Evolutionary conservation across 352 stramenopile species (phyloP), one percentile per base, ranked within the genome.

Genomic region (Globisporangium ultimum): DNA sequence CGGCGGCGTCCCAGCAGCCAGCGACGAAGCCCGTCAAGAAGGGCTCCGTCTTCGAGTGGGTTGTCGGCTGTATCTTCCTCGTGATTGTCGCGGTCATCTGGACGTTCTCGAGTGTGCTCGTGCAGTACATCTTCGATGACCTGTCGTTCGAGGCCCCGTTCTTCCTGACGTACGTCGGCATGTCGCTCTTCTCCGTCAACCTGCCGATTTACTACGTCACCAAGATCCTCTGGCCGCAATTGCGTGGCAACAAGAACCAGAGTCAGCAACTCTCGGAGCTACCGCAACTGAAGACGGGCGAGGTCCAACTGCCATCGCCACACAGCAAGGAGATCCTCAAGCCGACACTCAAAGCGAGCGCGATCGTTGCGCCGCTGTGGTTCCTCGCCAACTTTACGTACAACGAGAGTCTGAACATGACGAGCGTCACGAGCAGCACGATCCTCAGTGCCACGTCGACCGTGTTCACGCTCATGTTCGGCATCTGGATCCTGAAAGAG

Each of bases 331-430:
- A 48, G 48, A 18, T 55, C 36, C 48, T 66, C 46, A 56, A 58
- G 17, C 53, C 65, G 40, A 76, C 69, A 12, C 20, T 73, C 45
- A 66, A 76, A 3, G 50, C 50, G 53, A 86, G 79, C 28, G 68
- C 82, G 45, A 78, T 91, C 64, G 76, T 98, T 60, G 89, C 87
- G 45, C 93, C 93, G 11, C 66, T 98, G 20, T 99, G 95, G 94
- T 98, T 98, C 69, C 54, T 96, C 21, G 92, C 92, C 38, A 98
- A 98, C 64, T 97, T 88, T 54, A 83, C 87, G 42, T 98, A 98
- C 76, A 98, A 98, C 71, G 69, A 88, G 43, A 95, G 78, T 43
- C 68, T 98, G 14, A 79, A 87, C 63, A 87, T 89, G 63, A 98
- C 93, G n/a, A 88, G 84, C 45, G 95, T 98, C 28, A 97, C 93